Percentiles rank a stretch among this genome's conserved stretches.
Conservation (phyloP, 2,329 filamentous ascomycete genomes). For the Phyllachora maydis region DNA sequence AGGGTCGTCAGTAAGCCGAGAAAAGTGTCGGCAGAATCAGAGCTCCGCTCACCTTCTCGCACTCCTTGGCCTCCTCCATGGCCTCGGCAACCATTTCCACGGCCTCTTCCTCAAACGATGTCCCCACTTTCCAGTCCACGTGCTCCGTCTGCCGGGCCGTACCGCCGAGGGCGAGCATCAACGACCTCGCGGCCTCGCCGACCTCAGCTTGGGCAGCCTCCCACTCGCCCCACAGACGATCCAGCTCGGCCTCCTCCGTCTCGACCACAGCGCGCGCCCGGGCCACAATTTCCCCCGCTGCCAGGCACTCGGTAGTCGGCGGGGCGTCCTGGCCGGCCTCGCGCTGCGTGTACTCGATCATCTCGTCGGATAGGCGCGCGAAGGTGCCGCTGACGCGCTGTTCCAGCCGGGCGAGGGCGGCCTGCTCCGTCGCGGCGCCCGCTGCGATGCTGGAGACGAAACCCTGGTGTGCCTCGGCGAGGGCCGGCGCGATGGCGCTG, state of each 20-base stretch:
- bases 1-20: no score
- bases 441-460: slow-evolving; percentile 1
- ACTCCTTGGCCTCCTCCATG: no score
- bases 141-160: no score
- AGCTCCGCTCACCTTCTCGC: no score
- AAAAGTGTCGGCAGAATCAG: no score
- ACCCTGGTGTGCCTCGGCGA: no score
- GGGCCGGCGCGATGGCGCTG: no score
- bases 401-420: slow-evolving; percentile 3
- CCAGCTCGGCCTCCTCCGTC: slow-evolving; percentile 3
- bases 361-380: slow-evolving; percentile 3
- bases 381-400: slow-evolving; percentile 2
- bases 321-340: slow-evolving; percentile 1
- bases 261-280: slow-evolving; percentile 1
- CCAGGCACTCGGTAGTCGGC: neutral
- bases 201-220: slow-evolving; percentile 4
- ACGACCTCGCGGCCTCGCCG: no score
- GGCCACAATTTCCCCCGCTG: slow-evolving; percentile 2
- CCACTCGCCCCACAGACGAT: slow-evolving; percentile 5
- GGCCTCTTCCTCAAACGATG: no score
- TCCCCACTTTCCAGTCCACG: no score
- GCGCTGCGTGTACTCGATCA: slow-evolving; percentile 3
- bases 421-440: slow-evolving; percentile 1
- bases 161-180: no score
- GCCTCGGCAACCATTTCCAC: no score